Percentiles rank a stretch among this genome's conserved stretches.
These are phyloP conservation scores for Forsythia suspensa DNA, from an alignment of 257 asterid genomes.

Conservation along the genomic window DNA sequence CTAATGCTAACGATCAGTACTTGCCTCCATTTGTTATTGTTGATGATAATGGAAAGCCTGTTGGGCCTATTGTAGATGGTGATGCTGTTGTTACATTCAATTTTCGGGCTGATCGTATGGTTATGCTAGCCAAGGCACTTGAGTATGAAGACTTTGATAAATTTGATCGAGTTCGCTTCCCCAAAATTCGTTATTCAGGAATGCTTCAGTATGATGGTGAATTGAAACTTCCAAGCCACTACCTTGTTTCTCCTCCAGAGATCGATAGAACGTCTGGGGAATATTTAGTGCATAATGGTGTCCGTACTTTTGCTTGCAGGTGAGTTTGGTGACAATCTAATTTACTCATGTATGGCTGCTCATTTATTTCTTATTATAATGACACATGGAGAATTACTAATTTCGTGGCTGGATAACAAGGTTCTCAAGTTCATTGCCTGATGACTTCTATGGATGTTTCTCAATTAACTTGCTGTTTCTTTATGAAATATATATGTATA, in stretches of 20 bases:
- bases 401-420: background rate
- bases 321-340: conserved; percentile 23
- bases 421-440: background rate
- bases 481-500: background rate
- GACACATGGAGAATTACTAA: background rate
- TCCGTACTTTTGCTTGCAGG: conserved; percentile 98
- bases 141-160: conserved; percentile 82
- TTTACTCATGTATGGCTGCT: background rate
- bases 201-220: conserved; percentile 99
- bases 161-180: conserved; percentile 82
- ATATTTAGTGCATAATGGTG: conserved; percentile 75
- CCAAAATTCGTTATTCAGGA: conserved; percentile 87
- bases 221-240: conserved; percentile 81
- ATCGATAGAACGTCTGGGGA: conserved; percentile 98
- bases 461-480: background rate
- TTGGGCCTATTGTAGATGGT: conserved; percentile 92
- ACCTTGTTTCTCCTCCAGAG: conserved; percentile 96
- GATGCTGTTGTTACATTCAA: conserved; percentile 95
- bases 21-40: conserved; percentile 94
- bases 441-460: background rate
- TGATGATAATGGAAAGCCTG: conserved; percentile 80
- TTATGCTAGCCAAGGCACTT: conserved; percentile 88
- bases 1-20: conserved; percentile 69
- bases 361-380: background rate
- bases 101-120: conserved; percentile 98